Evolutionary conservation across 1,284 basidiomycete genomes (phyloP), one percentile per base, ranked within the genome.

Genomic region (Sanghuangporus baumii): DNA sequence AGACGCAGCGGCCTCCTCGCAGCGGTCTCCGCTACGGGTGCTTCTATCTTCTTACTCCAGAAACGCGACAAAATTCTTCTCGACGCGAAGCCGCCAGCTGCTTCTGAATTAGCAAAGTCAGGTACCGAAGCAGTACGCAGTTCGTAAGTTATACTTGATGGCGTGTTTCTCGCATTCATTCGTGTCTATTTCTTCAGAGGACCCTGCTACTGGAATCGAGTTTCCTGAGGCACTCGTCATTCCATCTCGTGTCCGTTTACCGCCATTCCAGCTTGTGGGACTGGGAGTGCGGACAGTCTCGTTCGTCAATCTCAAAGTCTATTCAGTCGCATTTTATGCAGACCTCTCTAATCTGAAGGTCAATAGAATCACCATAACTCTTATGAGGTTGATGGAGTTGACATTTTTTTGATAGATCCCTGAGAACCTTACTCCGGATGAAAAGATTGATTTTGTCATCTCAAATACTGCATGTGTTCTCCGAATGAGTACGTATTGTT

Each of bases 321-420:
- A 96, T 73, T 90, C 91, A 4, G 84, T 92, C 48, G 93, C 81
- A 0, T 90, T 95, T 71, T 96, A 96, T 73, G 89, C 90, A 14
- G 91, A 93, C 72, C 75, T 93, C 58, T 70, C 77, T 26, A 82
- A 84, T 66, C 75, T 91, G 65, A 81, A 81, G 62, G 89, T 82
- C 56, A 36, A 72, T 79, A 14, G 9, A 9, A 18, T 48, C 16
- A 2, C 52, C 36, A 9, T 37, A 11, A 12, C 11, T 54, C 31
- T 8, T 5, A 31, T 37, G 52, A 31, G 20, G 6, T 7, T 16
- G 31, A 54, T 47, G 20, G 34, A 43, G 31, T 67, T 74, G 76
- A 70, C 75, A 55, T 67, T 6, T 41, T 41, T 20, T 16, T 40
- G 9, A 3, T 62, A 82, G 76, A 75, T 83, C n/a, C 74, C 80